Base-by-base conservation (phyloP, 768 basidiomycete species). In the Rickenella mellea region DNA sequence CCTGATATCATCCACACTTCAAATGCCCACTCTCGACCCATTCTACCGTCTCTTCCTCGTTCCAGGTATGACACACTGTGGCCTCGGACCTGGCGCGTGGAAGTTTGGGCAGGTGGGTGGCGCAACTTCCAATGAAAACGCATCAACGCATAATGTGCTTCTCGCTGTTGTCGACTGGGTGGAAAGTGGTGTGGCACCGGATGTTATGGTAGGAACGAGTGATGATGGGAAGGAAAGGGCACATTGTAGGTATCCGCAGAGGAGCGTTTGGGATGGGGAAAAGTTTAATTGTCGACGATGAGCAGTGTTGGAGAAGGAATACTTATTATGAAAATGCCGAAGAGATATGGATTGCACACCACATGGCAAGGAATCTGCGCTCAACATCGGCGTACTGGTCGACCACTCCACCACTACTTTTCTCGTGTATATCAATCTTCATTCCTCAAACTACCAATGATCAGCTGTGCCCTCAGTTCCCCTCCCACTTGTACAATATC, bases 31-130 rank as follows among this genome's bases (percentile, higher is more conserved):
- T 17, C 41, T 59, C 26, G 53, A 62, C 44, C 53, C 55, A 38
- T 59, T 52, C 47, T 62, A 60, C 39, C 57, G 60, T 14, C 48
- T 62, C 15, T 62, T 62, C 51, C 46, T 53, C 20, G 54, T 57
- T 8, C 58, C 59, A 1, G 60, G 60, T 4, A 62, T 62, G 60
- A 39, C 51, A 20, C 60, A 62, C 40, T 62, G 60, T 50, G 48
- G 32, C 27, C 55, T 46, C 15, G 59, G 59, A 4, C 46, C 41
- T 9, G 55, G 54, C 0, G 55, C 58, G 9, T 56, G 54, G 42
- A 47, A 54, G 22, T 54, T 60, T 39, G 58, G 58, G n/a, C 47
- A 51, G 24, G 43, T 45, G 12, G 49, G 49, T 20, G 49, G 52
- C 38, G 53, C 55, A n/a, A 8, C 30, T 43, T 9, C 24, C 15